A percentile compares a stretch with the other conserved stretches of the same genome.
Evolutionary conservation across 2,329 filamentous ascomycete species (phyloP).

Genomic region (Balansia obtecta): DNA sequence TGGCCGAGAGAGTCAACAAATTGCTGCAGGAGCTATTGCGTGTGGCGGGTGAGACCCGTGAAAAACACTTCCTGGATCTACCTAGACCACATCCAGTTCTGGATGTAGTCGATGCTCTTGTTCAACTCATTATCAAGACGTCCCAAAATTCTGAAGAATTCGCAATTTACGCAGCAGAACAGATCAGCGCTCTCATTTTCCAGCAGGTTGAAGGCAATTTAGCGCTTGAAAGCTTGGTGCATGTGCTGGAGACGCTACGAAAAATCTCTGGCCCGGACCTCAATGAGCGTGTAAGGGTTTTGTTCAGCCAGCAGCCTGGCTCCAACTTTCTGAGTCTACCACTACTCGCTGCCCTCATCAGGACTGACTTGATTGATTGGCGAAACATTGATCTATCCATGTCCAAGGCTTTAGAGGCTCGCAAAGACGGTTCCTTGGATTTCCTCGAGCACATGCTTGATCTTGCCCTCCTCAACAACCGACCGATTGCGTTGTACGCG

Average conservation of each 20-base stretch:
- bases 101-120: conserved; percentile 50
- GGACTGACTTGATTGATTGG: conserved; percentile 51
- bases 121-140: conserved; percentile 50
- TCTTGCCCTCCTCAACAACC: conserved; percentile 64
- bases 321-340: conserved; percentile 44
- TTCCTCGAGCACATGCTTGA: conserved; percentile 74
- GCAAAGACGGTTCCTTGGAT: conserved; percentile 60
- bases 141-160: conserved; percentile 50
- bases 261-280: conserved; percentile 45
- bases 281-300: conserved; percentile 40
- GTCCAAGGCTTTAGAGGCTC: conserved; percentile 57
- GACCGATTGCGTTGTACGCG: conserved; percentile 65
- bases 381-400: conserved; percentile 57
- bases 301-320: conserved; percentile 45
- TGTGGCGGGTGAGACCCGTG: conserved; percentile 37
- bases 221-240: conserved; percentile 48
- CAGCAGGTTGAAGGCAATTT: conserved; percentile 41
- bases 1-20: conserved; percentile 45
- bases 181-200: conserved; percentile 46
- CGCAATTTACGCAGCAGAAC: conserved; percentile 45
- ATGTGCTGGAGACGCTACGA: conserved; percentile 47
- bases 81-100: conserved; percentile 46
- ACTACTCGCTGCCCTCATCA: conserved; percentile 43
- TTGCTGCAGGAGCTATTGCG: conserved; percentile 44
- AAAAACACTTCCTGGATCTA: conserved; percentile 48